Conservation (phyloP, 306 rosid genomes). For the Cicer bijugum region DNA sequence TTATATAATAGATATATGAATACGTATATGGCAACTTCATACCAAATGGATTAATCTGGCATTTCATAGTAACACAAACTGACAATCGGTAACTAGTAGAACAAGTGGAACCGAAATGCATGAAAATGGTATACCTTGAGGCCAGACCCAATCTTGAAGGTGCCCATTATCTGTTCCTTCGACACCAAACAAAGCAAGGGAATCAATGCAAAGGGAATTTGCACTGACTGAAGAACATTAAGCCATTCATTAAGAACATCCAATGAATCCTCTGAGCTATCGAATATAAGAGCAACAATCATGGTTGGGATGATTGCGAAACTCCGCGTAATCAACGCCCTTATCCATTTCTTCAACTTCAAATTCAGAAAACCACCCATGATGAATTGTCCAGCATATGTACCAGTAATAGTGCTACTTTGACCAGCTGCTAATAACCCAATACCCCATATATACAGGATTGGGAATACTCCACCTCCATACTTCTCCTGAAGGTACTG, state of each 20-base stretch:
- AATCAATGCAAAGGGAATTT: conserved; percentile 95
- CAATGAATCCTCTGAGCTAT: conserved; percentile 68
- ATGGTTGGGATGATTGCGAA: conserved; percentile 88
- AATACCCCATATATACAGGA: conserved; percentile 90
- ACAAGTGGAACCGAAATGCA: conserved; percentile 18
- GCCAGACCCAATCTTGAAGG: conserved; percentile 74
- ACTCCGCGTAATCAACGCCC: conserved; percentile 90
- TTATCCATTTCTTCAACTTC: conserved; percentile 87
- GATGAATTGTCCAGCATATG: conserved; percentile 99
- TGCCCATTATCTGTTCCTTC: conserved; percentile 90
- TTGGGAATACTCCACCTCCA: conserved; percentile 88
- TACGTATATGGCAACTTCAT: not conserved
- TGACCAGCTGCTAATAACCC: conserved; percentile 97
- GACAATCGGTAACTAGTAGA: conserved; percentile 1
- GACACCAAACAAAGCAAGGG: conserved; percentile 94
- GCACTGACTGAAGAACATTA: conserved; percentile 93
- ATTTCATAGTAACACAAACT: conserved; percentile 19
- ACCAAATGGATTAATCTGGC: conserved; percentile 21
- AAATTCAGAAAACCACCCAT: conserved; percentile 95
- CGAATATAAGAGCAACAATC: conserved; percentile 80
- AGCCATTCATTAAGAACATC: conserved; percentile 96
- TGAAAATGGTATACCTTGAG: conserved; percentile 66
- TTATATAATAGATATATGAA: conserved; percentile 24
- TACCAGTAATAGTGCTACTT: conserved; percentile 97
- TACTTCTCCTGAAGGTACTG: conserved; percentile 86